phyloP scores from a whole-genome alignment of 345 rosid species.

The Tarenaya hassleriana region DNA sequence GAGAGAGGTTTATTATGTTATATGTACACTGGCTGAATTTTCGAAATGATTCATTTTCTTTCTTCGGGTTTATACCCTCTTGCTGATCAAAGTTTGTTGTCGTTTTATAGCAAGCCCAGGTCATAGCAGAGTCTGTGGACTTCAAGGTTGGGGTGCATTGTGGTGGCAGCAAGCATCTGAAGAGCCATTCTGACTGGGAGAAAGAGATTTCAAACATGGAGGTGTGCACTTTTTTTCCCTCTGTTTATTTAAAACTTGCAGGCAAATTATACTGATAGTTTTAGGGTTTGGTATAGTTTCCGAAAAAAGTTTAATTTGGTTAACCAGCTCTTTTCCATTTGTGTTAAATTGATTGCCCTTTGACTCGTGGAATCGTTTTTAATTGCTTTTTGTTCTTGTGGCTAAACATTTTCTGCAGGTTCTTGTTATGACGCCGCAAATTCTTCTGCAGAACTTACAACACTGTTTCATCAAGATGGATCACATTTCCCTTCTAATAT shows the following conservation, averaged over 20 bases:
- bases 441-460: slow-evolving; percentile 58
- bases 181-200: slow-evolving; percentile 58
- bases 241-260: background rate
- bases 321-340: slow-evolving; percentile 9
- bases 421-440: slow-evolving; percentile 88
- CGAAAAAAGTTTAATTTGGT: slow-evolving; percentile 2
- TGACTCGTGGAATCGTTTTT: slow-evolving; percentile 20
- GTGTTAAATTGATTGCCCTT: background rate
- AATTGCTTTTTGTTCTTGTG: slow-evolving; percentile 11
- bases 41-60: slow-evolving; percentile 2
- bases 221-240: slow-evolving; percentile 37
- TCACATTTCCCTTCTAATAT: slow-evolving; percentile 68
- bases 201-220: slow-evolving; percentile 61
- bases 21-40: slow-evolving; percentile 6
- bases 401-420: slow-evolving; percentile 44
- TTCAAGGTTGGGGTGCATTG: slow-evolving; percentile 65
- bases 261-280: too few species aligned
- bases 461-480: slow-evolving; percentile 95
- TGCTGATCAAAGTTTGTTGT: slow-evolving; percentile 20
- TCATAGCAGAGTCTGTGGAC: slow-evolving; percentile 57
- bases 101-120: slow-evolving; percentile 72
- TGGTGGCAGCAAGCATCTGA: slow-evolving; percentile 51
- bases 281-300: too few species aligned
- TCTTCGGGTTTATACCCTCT: slow-evolving; percentile 5
- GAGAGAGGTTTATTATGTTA: slow-evolving; percentile 6